Evolutionary conservation across 345 rosid species (phyloP).

Genomic region (Salix brachista): DNA sequence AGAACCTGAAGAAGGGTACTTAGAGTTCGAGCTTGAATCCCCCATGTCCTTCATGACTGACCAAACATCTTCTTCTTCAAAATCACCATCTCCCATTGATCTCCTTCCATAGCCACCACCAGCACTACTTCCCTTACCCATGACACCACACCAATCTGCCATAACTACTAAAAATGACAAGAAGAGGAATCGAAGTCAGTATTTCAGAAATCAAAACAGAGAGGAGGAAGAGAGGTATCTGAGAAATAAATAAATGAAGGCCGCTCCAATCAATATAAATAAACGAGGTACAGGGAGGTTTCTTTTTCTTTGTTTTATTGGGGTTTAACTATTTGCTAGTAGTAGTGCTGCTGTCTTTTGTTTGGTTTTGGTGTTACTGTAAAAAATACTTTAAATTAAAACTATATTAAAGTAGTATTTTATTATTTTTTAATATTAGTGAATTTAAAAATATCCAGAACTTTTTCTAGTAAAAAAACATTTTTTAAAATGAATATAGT

Average conservation of each 20-base stretch:
- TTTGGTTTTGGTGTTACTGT: background rate
- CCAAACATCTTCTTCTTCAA: constrained; percentile 77
- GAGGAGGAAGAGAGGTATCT: constrained; percentile 4
- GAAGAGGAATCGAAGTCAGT: background rate
- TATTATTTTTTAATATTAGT: no score
- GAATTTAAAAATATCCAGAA: no score
- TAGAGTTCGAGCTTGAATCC: constrained; percentile 36
- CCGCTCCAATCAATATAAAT: constrained; percentile 17
- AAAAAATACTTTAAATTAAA: no score
- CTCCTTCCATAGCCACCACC: constrained; percentile 13
- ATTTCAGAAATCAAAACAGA: background rate
- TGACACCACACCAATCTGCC: constrained; percentile 36
- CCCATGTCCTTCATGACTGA: constrained; percentile 38
- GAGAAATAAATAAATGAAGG: background rate
- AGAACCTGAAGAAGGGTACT: background rate
- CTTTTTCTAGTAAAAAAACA: no score
- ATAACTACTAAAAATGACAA: constrained; percentile 10
- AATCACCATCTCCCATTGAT: constrained; percentile 47
- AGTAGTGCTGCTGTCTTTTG: background rate
- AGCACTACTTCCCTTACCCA: constrained; percentile 17
- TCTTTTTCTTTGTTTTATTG: background rate
- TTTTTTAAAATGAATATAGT: no score
- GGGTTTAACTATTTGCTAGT: background rate
- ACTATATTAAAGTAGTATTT: no score
- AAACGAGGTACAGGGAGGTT: constrained; percentile 6